Percentiles rank a stretch among this genome's conserved stretches.
Conservation (phyloP, 371 early-diverging fungal species). For the Mortierella sp. region DNA sequence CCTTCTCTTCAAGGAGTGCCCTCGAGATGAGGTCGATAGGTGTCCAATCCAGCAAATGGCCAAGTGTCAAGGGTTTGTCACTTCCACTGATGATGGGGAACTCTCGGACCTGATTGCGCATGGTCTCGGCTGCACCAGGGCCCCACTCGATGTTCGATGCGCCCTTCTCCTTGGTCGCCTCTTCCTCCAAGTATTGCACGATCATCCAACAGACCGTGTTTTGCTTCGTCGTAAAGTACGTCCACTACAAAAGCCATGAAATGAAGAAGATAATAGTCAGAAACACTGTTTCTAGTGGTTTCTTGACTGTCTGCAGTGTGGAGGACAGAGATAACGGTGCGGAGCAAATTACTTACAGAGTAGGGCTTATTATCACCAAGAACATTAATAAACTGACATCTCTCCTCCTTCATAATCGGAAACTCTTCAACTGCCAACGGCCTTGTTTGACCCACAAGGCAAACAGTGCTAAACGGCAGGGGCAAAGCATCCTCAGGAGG, state of each 20-base stretch:
- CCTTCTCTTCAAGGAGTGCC: conserved; percentile 12
- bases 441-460: conserved; percentile 32
- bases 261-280: not conserved
- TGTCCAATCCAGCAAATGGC: conserved; percentile 5
- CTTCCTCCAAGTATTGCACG: not conserved
- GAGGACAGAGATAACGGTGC: not conserved
- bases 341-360: not conserved
- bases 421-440: conserved; percentile 21
- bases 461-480: conserved; percentile 10
- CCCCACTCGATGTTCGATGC: conserved; percentile 16
- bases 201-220: conserved; percentile 6
- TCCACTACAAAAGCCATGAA: not conserved
- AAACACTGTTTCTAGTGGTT: not conserved
- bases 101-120: conserved; percentile 12
- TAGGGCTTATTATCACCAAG: not conserved
- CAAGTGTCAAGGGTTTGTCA: conserved; percentile 3
- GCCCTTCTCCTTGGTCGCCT: not conserved
- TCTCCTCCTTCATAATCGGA: conserved; percentile 1
- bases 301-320: too few species aligned
- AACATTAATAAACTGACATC: conserved; percentile 1
- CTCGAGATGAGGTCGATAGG: conserved; percentile 4
- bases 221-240: conserved; percentile 1
- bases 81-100: conserved; percentile 9
- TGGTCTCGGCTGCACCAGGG: conserved; percentile 15
- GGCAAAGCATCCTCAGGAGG: conserved; percentile 3